phyloP scores from a whole-genome alignment of 805 yeast species.

The Tetrapisispora phaffii region DNA sequence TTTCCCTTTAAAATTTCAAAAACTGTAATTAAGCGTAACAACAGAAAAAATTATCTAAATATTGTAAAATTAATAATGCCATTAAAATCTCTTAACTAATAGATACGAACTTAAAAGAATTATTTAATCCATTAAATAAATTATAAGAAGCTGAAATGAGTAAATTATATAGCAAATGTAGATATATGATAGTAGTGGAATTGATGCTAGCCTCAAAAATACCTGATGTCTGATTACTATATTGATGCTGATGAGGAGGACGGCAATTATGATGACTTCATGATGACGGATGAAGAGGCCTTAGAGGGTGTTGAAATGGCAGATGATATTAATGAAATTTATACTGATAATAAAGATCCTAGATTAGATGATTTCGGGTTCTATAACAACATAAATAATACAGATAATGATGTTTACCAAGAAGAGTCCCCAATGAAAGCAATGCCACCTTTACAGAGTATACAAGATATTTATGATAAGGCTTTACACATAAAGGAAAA shows the following conservation, averaged over 20 bases:
- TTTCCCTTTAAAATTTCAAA: neutral
- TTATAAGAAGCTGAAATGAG: too few species aligned
- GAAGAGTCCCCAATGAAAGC: neutral
- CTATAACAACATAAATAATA: neutral
- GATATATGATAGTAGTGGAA: too few species aligned
- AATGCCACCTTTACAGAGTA: neutral
- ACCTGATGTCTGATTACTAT: neutral
- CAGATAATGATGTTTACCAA: neutral
- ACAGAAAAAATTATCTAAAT: neutral
- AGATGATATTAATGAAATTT: conserved; percentile 11
- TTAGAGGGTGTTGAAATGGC: conserved; percentile 21
- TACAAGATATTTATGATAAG: neutral
- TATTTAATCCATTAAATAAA: too few species aligned
- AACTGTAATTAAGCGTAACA: neutral
- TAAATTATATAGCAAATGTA: too few species aligned
- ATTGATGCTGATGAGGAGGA: conserved; percentile 12
- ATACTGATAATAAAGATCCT: neutral
- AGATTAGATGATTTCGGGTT: neutral
- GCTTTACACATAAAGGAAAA: neutral
- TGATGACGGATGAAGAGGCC: conserved; percentile 27
- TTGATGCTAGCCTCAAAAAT: too few species aligned
- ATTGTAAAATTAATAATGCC: too few species aligned
- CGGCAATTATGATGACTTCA: conserved; percentile 21
- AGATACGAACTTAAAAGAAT: too few species aligned
- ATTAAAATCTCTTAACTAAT: too few species aligned